Conservation (phyloP, 2,329 filamentous ascomycete genomes). For the Fusarium irregulare region DNA sequence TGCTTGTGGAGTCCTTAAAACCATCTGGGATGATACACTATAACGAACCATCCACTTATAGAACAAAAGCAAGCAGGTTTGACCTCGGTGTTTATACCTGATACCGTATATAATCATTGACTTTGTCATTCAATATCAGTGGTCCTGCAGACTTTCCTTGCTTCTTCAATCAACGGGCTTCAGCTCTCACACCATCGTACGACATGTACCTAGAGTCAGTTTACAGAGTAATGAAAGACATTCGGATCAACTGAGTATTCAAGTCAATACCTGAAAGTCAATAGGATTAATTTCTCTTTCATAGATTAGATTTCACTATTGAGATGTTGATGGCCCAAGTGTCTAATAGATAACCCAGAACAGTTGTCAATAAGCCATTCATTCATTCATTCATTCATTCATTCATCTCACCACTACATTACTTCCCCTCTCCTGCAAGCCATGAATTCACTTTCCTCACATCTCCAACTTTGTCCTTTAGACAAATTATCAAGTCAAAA, state of each 20-base stretch:
- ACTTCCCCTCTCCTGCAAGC: background rate
- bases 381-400: slow-evolving; percentile 17
- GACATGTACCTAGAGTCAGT: no score
- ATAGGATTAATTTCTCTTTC: background rate
- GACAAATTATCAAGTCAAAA: slow-evolving; percentile 11
- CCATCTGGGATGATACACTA: background rate
- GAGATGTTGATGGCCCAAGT: slow-evolving; percentile 3
- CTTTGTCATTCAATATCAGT: background rate
- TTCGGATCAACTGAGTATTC: background rate
- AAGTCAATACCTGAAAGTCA: background rate
- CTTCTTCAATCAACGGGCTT: background rate
- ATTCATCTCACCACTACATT: background rate
- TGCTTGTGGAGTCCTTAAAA: background rate
- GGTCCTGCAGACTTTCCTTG: no score
- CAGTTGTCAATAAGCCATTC: slow-evolving; percentile 38
- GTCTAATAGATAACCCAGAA: slow-evolving; percentile 19
- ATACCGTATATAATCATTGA: background rate
- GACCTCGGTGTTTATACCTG: background rate
- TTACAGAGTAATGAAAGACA: no score
- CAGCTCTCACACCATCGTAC: background rate
- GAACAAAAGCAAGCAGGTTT: background rate
- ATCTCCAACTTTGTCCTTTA: background rate
- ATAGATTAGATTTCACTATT: background rate
- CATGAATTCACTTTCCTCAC: background rate
- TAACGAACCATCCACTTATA: background rate